phyloP scores from a whole-genome alignment of 2,329 filamentous ascomycete species.

The Cadophora sp. region DNA sequence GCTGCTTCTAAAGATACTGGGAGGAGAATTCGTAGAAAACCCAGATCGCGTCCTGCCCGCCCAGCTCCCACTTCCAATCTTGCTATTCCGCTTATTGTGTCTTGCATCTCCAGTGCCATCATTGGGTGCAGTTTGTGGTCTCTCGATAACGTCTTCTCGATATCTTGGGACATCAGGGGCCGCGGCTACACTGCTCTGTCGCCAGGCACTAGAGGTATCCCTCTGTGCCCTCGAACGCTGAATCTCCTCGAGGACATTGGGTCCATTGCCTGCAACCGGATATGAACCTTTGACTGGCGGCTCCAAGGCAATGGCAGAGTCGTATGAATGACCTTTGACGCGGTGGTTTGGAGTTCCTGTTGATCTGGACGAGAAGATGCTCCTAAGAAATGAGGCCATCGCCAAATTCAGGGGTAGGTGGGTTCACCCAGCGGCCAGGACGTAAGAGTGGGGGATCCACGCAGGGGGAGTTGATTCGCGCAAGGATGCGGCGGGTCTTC shows the following conservation, averaged over 20 bases:
- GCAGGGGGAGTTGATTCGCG: conserved; percentile 16
- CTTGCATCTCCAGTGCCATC: conserved; percentile 23
- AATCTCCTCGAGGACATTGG: conserved; percentile 47
- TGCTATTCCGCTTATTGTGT: not conserved
- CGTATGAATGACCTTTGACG: conserved; percentile 48
- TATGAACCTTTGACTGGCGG: conserved; percentile 51
- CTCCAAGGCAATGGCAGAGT: conserved; percentile 46
- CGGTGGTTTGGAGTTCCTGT: conserved; percentile 14
- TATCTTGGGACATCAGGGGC: conserved; percentile 30
- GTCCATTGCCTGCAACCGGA: conserved; percentile 51
- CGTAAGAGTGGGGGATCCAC: conserved; percentile 14
- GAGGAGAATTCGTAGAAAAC: conserved; percentile 33
- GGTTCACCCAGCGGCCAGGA: conserved; percentile 14
- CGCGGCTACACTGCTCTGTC: conserved; percentile 18
- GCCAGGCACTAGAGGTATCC: conserved; percentile 39
- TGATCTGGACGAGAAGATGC: conserved; percentile 28
- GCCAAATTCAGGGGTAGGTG: conserved; percentile 12
- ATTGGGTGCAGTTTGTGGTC: conserved; percentile 33
- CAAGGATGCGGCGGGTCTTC: not conserved
- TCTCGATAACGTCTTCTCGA: conserved; percentile 22
- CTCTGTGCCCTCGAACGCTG: conserved; percentile 41
- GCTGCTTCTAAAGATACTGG: conserved; percentile 23
- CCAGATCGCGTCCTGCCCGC: conserved; percentile 32
- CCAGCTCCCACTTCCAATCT: conserved; percentile 2
- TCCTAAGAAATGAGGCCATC: conserved; percentile 29